phyloP scores from a whole-genome alignment of 352 stramenopile genomes.

The Pythium aquatile region DNA sequence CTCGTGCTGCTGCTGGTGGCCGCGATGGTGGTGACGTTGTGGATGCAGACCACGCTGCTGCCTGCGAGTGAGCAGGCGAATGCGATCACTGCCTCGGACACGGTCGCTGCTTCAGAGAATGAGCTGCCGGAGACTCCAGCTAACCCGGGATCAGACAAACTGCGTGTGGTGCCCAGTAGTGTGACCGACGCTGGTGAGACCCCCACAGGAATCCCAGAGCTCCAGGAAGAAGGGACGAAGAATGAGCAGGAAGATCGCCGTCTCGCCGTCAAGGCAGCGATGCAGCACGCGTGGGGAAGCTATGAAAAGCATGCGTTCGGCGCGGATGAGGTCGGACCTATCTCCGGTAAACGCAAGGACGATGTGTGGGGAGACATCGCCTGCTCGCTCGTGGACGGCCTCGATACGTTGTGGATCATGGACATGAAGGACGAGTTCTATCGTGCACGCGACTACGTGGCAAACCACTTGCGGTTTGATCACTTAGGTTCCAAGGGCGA shows the following conservation, averaged over 20 bases:
- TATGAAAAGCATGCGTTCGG: slow-evolving; percentile 96
- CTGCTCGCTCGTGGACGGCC: slow-evolving; percentile 91
- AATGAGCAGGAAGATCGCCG: slow-evolving; percentile 39
- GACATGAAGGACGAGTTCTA: slow-evolving; percentile 91
- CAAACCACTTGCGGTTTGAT: slow-evolving; percentile 73
- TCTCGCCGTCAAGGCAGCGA: slow-evolving; percentile 51
- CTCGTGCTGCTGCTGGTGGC: slow-evolving; percentile 1
- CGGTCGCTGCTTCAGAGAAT: neutral
- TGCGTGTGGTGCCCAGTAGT: neutral
- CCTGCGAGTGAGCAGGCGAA: neutral
- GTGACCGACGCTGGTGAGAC: too few species aligned
- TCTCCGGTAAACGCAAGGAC: slow-evolving; percentile 54
- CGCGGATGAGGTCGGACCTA: slow-evolving; percentile 92
- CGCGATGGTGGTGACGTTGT: slow-evolving; percentile 37
- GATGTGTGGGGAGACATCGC: slow-evolving; percentile 91
- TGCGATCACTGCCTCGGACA: neutral
- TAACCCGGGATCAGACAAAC: neutral
- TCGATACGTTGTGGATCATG: slow-evolving; percentile 99
- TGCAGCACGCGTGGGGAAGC: slow-evolving; percentile 78
- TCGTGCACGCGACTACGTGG: slow-evolving; percentile 88
- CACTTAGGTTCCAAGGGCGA: slow-evolving; percentile 52
- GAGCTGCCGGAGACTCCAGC: neutral
- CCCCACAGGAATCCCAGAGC: too few species aligned
- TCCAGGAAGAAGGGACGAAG: neutral
- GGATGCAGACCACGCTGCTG: slow-evolving; percentile 56